These are phyloP conservation scores for Leptographium flavum DNA, from an alignment of 2,329 filamentous ascomycete species.

Conservation along the genomic window DNA sequence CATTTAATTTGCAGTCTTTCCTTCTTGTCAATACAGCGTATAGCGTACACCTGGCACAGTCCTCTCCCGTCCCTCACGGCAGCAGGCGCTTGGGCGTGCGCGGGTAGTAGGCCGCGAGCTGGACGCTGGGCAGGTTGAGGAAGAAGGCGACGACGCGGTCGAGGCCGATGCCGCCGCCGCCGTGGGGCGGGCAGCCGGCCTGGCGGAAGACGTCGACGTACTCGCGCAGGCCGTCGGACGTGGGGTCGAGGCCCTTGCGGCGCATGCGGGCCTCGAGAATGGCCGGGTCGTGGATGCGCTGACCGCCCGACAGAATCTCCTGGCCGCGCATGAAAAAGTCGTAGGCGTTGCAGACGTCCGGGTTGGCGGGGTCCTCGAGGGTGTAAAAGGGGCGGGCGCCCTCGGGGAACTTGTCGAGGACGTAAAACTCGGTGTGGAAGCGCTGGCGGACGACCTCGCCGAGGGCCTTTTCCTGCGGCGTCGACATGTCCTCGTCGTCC, in stretches of 20 bases:
- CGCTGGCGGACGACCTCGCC: conserved; percentile 76
- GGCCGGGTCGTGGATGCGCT: conserved; percentile 72
- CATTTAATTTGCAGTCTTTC: not conserved
- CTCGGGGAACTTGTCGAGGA: conserved; percentile 92
- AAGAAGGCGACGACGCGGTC: conserved; percentile 67
- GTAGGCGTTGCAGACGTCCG: conserved; percentile 43
- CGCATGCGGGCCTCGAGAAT: conserved; percentile 67
- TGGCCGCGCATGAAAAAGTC: conserved; percentile 90
- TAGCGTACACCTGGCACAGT: too few species aligned
- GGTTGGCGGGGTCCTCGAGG: conserved; percentile 51
- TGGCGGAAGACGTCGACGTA: conserved; percentile 70
- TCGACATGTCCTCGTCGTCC: conserved; percentile 69
- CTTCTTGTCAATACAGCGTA: too few species aligned
- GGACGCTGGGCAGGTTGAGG: conserved; percentile 41
- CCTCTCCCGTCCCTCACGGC: conserved; percentile 22
- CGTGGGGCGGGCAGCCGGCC: conserved; percentile 76
- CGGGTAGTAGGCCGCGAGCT: conserved; percentile 42
- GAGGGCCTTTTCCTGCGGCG: conserved; percentile 76
- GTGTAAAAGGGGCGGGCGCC: conserved; percentile 84
- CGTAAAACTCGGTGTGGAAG: conserved; percentile 91
- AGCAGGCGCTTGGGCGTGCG: conserved; percentile 44
- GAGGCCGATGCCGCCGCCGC: conserved; percentile 76
- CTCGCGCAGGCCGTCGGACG: conserved; percentile 60
- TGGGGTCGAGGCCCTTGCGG: conserved; percentile 67
- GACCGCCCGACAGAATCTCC: conserved; percentile 82